Evolutionary conservation across 352 stramenopile species (phyloP).

Genomic region (Globisporangium parvum): DNA sequence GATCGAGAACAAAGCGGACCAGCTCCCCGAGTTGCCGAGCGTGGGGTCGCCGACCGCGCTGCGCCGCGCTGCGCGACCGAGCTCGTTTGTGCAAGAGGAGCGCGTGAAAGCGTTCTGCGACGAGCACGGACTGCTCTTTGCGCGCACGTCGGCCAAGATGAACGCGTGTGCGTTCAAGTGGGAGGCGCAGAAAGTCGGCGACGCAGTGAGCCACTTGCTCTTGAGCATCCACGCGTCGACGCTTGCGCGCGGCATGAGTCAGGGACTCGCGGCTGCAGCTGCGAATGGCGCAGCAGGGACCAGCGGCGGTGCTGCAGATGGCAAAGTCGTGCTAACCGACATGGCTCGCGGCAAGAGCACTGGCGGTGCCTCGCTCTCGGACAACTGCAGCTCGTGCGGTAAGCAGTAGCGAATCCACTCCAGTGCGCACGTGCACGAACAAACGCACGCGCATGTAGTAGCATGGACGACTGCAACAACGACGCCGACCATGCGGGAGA

Average conservation of each 20-base stretch:
- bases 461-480: too few relatives aligned
- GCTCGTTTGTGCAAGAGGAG: slow-evolving; percentile 37
- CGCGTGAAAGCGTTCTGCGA: slow-evolving; percentile 51
- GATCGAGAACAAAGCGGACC: slow-evolving; percentile 90
- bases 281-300: background rate
- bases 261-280: background rate
- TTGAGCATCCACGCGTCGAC: slow-evolving; percentile 50
- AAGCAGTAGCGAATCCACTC: slow-evolving; percentile 7
- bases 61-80: slow-evolving; percentile 8
- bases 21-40: slow-evolving; percentile 22
- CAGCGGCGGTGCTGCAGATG: background rate
- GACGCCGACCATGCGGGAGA: too few relatives aligned
- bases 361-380: background rate
- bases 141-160: slow-evolving; percentile 53
- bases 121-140: slow-evolving; percentile 52
- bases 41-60: background rate
- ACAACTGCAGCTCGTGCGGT: slow-evolving; percentile 11
- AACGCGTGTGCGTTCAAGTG: slow-evolving; percentile 54
- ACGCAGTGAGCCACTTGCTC: slow-evolving; percentile 51
- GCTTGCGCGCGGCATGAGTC: slow-evolving; percentile 20
- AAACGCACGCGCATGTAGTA: too few relatives aligned
- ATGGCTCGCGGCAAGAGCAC: background rate
- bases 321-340: slow-evolving; percentile 10
- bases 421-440: too few relatives aligned
- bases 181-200: slow-evolving; percentile 40